Evolutionary conservation across 345 rosid species (phyloP), one percentile per base, ranked within the genome.

Genomic region (Ceriops decandra): DNA sequence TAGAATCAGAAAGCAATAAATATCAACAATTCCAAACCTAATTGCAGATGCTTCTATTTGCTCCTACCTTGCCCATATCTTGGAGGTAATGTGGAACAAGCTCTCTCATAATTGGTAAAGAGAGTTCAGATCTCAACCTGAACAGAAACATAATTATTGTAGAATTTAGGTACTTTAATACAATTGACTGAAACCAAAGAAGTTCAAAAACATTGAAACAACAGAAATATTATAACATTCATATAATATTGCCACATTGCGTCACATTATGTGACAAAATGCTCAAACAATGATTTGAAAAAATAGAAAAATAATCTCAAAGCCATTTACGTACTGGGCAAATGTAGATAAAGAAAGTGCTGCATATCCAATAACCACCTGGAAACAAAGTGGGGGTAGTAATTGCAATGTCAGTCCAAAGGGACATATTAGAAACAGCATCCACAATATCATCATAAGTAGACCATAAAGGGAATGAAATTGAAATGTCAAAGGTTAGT

Each of bases 71-170:
- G 75, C 92, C 85, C 24, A 83, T 66, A 72, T 91, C 97, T 77
- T 88, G 98, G 69, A 95, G 98, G 84, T 95, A 95, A 81, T 95
- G 96, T 19, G 98, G 98, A 83, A 88, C 84, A 81, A 95, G 83
- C 77, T 95, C 98, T 87, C 84, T 95, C 88, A 88, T 84, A 57
- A 95, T 87, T 53, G 98, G 99, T 77, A 95, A 83, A 74, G 95
- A 86, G 81, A 95, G 88, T 82, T 95, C 99, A 77, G 99, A 84
- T 70, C 91, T 87, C 79, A 83, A 81, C 92, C 99, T 95, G 88
- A 58, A 67, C 36, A 75, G 16, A 69, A 62, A 32, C 57, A 63
- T 42, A 54, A 56, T 15, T 27, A 68, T 24, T 7, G 36, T 31
- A 28, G 52, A 38, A 54, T 58, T 68, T 36, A 73, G 72, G 56